Base-by-base conservation (phyloP, 371 early-diverging fungal genomes). In the Mortierella sp. region DNA sequence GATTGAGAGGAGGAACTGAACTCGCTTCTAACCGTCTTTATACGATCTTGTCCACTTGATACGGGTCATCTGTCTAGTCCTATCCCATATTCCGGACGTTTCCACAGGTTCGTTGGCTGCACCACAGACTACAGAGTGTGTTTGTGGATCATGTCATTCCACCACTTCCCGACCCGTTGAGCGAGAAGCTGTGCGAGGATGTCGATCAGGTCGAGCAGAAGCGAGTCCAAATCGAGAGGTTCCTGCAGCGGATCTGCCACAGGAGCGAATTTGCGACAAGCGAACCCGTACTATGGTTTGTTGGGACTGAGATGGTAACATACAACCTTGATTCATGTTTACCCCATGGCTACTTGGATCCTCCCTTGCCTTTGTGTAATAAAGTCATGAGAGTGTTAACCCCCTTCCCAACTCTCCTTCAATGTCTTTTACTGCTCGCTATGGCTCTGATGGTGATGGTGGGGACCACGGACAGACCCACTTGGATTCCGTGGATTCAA, bases 201-300 rank as follows among this genome's bases (percentile, higher is more conserved):
- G 86, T 86, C 60, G 88, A 86, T 74, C 83, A 85, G 48, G 85
- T 88, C 1, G 88, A 88, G 62, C 69, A 86, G 31, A 88, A 88
- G 52, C 66, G 88, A 16, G 47, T 85, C n/a, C 88, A 88, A 46
- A 77, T 85, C 10, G 80, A 72, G 19, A 71, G 88, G 9, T 83
- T 85, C 46, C 72, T 88, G 62, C 79, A 81, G 40, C 84, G 84
- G 60, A 47, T 85, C 2, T 79, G 79, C 19, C 52, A 59, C 25
- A 78, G 88, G 16, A 29, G 52, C 43, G 84, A 81, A 31, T 78
- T 88, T 60, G 65, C 63, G 10, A 65, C 80, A 8, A 73, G 83
- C 57, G 61, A 71, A 21, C 78, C 81, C 25, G 83, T 85, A 39
- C 60, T 80, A 7, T 83, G 84, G 73, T 88, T 88, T 69, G 56